Evolutionary conservation across 2,329 filamentous ascomycete species (phyloP).

Genomic region (Rugonectria rugulosa): DNA sequence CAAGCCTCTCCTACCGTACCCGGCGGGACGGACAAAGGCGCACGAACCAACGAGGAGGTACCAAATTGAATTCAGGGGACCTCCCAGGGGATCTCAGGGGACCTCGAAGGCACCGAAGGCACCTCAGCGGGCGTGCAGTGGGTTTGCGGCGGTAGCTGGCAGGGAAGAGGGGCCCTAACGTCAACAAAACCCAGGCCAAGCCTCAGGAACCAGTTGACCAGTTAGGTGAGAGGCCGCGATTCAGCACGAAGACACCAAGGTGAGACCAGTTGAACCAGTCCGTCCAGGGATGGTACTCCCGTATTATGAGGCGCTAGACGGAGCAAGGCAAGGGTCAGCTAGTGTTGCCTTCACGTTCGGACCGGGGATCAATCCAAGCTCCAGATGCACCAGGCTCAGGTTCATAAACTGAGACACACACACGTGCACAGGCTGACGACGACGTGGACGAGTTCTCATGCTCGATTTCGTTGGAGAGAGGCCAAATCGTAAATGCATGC

Average conservation of each 20-base stretch:
- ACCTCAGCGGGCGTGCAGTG: constrained; percentile 21
- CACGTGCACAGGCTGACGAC: constrained; percentile 25
- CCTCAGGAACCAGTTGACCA: constrained; percentile 9
- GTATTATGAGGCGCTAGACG: background rate
- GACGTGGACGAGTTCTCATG: constrained; percentile 4
- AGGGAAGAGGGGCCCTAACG: background rate
- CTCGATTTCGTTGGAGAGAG: too few species aligned
- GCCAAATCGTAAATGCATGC: too few species aligned
- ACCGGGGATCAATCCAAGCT: constrained; percentile 9
- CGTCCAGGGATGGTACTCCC: too few species aligned
- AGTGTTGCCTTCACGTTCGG: constrained; percentile 5
- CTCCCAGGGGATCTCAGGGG: constrained; percentile 26
- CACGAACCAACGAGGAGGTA: constrained; percentile 30
- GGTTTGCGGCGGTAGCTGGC: constrained; percentile 10
- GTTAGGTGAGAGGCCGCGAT: constrained; percentile 8
- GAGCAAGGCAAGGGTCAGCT: constrained; percentile 3
- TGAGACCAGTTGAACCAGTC: too few species aligned
- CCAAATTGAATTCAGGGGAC: constrained; percentile 34
- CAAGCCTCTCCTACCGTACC: constrained; percentile 24
- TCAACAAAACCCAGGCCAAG: background rate
- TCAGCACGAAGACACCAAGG: too few species aligned
- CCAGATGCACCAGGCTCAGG: constrained; percentile 12
- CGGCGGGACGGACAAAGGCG: constrained; percentile 32
- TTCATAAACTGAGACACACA: constrained; percentile 15
- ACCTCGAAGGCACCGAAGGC: constrained; percentile 15